A percentile compares a stretch with the other conserved stretches of the same genome.
These are phyloP conservation scores for Dactylonectria macrodidyma DNA, from an alignment of 2,329 filamentous ascomycete species.

Conservation along the genomic window DNA sequence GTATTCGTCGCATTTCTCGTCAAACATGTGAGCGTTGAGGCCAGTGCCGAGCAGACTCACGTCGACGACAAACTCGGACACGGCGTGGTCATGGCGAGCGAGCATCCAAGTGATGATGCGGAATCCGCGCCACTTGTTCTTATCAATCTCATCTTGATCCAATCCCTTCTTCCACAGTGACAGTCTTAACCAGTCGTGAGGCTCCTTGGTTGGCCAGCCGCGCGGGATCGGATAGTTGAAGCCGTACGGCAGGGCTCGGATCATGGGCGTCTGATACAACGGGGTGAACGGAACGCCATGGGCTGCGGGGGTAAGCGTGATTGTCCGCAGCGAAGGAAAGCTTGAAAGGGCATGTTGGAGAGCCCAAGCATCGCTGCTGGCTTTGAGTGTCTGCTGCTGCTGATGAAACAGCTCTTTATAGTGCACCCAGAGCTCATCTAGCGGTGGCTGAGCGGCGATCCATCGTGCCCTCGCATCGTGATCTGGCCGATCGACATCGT, in stretches of 20 bases:
- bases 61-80: constrained; percentile 16
- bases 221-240: constrained; percentile 8
- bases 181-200: background rate
- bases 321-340: constrained; percentile 11
- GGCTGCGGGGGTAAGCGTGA: constrained; percentile 9
- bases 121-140: constrained; percentile 13
- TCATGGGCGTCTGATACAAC: constrained; percentile 21
- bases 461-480: constrained; percentile 5
- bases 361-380: background rate
- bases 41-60: constrained; percentile 7
- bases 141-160: background rate
- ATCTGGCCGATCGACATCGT: background rate
- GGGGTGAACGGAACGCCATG: constrained; percentile 10
- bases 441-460: constrained; percentile 4
- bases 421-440: background rate
- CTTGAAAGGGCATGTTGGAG: background rate
- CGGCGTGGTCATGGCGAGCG: background rate
- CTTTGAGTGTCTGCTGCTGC: background rate
- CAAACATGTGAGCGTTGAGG: constrained; percentile 31
- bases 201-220: background rate
- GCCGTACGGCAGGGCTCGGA: constrained; percentile 11
- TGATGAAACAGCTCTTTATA: background rate
- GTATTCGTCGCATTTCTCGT: constrained; percentile 6
- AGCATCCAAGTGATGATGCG: constrained; percentile 5
- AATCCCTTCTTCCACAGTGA: background rate